These are phyloP conservation scores for Beauveria caledonica DNA, from an alignment of 2,329 filamentous ascomycete species.

Conservation along the genomic window DNA sequence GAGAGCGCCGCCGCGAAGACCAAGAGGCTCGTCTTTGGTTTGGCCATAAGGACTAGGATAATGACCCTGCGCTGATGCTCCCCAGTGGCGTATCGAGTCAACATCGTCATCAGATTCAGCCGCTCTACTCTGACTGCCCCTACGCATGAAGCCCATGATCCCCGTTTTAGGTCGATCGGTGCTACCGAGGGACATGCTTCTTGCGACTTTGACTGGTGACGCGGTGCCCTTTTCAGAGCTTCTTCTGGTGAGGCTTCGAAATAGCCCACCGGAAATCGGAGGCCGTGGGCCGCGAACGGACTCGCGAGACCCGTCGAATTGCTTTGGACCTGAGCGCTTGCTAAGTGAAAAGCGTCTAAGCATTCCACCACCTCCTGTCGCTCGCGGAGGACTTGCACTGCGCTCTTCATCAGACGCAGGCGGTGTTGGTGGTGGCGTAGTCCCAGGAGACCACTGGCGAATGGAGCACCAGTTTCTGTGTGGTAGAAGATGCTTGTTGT, in stretches of 20 bases:
- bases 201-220: constrained; percentile 35
- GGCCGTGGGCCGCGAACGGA: constrained; percentile 37
- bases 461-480: constrained; percentile 96
- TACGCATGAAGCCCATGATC: constrained; percentile 34
- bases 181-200: constrained; percentile 54
- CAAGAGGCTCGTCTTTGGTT: constrained; percentile 16
- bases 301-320: constrained; percentile 30
- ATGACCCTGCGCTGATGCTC: constrained; percentile 20
- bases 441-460: constrained; percentile 69
- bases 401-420: constrained; percentile 39
- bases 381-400: constrained; percentile 30
- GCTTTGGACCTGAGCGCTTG: constrained; percentile 24
- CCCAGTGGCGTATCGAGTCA: constrained; percentile 49
- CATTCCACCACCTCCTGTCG: constrained; percentile 28
- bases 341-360: constrained; percentile 38
- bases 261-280: constrained; percentile 39
- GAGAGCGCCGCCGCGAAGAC: constrained; percentile 32
- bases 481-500: constrained; percentile 83
- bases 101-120: constrained; percentile 24
- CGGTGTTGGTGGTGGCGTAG: constrained; percentile 64
- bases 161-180: constrained; percentile 38
- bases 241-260: constrained; percentile 36
- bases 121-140: constrained; percentile 29
- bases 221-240: constrained; percentile 28
- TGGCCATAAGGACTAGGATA: constrained; percentile 14